phyloP scores from a whole-genome alignment of 768 basidiomycete species.

The Artomyces pyxidatus region DNA sequence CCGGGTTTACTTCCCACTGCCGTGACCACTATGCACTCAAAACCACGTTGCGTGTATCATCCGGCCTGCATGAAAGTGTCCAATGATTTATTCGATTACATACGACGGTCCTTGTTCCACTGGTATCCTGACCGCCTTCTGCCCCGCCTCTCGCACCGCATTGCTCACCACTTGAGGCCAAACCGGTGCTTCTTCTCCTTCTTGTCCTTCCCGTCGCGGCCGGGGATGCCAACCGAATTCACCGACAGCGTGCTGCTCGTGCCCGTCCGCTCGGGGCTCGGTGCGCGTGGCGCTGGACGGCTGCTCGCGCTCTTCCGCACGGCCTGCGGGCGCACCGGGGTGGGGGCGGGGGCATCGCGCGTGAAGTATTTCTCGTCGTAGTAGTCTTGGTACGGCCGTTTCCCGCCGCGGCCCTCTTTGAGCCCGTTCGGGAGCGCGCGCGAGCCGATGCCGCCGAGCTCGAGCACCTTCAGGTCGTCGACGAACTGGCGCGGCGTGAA shows the following conservation, averaged over 20 bases:
- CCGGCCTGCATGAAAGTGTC: no score
- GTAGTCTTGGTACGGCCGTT: slow-evolving; percentile 59
- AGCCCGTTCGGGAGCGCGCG: slow-evolving; percentile 63
- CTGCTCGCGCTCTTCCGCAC: slow-evolving; percentile 21
- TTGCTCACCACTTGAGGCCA: slow-evolving; percentile 27
- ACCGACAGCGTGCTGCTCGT: slow-evolving; percentile 38
- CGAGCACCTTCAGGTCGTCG: slow-evolving; percentile 81
- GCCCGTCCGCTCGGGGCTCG: slow-evolving; percentile 41
- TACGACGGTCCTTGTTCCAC: no score
- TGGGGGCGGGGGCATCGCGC: slow-evolving; percentile 51
- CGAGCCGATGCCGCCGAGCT: slow-evolving; percentile 81
- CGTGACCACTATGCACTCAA: no score
- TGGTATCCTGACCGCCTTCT: no score
- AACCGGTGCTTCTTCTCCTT: slow-evolving; percentile 74
- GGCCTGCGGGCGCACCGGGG: slow-evolving; percentile 29
- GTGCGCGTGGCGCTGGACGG: slow-evolving; percentile 16
- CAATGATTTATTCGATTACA: no score
- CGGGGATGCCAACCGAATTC: slow-evolving; percentile 16
- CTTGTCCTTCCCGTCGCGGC: slow-evolving; percentile 34
- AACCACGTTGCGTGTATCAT: no score
- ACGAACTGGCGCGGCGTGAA: slow-evolving; percentile 78
- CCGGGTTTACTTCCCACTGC: background rate
- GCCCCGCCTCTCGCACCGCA: no score
- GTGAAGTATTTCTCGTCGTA: slow-evolving; percentile 78
- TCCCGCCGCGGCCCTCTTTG: slow-evolving; percentile 34